A percentile compares a stretch with the other conserved stretches of the same genome.
phyloP scores from a whole-genome alignment of 2,329 filamentous ascomycete genomes.

The Fusarium aywerte region DNA sequence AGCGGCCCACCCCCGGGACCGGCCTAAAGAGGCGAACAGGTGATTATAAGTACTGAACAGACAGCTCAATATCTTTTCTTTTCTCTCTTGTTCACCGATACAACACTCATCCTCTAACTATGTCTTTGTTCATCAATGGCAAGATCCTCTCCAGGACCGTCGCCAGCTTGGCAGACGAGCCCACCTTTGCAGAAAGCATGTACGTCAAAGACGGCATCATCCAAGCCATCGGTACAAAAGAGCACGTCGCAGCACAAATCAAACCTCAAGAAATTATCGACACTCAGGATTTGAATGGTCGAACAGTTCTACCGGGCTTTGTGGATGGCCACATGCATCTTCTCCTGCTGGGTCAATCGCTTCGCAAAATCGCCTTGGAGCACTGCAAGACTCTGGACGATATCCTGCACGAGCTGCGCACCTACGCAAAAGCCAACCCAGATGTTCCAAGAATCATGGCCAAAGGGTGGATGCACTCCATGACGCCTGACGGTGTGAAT shows the following conservation, averaged over 20 bases:
- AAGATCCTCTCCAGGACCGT: slow-evolving; percentile 44
- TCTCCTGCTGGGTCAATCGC: slow-evolving; percentile 63
- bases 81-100: background rate
- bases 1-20: slow-evolving; percentile 15
- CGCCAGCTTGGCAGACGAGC: slow-evolving; percentile 40
- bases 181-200: slow-evolving; percentile 49
- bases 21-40: background rate
- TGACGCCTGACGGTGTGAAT: slow-evolving; percentile 58
- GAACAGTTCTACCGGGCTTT: slow-evolving; percentile 63
- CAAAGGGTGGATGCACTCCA: slow-evolving; percentile 66
- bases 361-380: slow-evolving; percentile 62
- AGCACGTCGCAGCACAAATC: slow-evolving; percentile 43
- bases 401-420: slow-evolving; percentile 59
- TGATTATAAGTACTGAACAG: slow-evolving; percentile 28
- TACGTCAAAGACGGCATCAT: slow-evolving; percentile 51
- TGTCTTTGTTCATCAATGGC: slow-evolving; percentile 47
- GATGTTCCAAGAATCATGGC: slow-evolving; percentile 62
- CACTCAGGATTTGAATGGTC: slow-evolving; percentile 47
- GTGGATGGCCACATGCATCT: slow-evolving; percentile 69
- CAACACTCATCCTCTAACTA: background rate
- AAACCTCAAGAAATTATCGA: slow-evolving; percentile 1
- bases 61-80: background rate
- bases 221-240: slow-evolving; percentile 49
- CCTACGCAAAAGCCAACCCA: slow-evolving; percentile 60
- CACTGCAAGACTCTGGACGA: slow-evolving; percentile 61